phyloP scores from a whole-genome alignment of 345 rosid genomes.

The Sonneratia caseolaris region DNA sequence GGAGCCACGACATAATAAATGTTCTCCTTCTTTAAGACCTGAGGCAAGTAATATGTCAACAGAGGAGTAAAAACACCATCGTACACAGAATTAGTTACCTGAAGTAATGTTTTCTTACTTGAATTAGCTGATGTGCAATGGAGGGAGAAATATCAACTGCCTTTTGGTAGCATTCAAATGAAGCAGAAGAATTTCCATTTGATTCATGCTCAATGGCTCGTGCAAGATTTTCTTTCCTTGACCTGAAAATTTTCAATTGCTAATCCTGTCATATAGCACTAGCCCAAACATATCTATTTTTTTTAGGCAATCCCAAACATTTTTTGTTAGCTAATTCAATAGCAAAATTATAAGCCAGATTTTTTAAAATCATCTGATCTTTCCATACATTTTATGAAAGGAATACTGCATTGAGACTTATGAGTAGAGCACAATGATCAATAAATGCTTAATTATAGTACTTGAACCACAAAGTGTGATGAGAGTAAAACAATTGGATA shows the following conservation, averaged over 20 bases:
- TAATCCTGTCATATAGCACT: background rate
- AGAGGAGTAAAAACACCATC: constrained; percentile 6
- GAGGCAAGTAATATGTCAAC: constrained; percentile 21
- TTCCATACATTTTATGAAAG: background rate
- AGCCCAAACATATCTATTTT: background rate
- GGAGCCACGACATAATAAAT: constrained; percentile 80
- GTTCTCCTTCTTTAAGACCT: constrained; percentile 75
- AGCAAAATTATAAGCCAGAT: too few relatives aligned
- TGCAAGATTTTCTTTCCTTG: constrained; percentile 75
- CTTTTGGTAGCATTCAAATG: constrained; percentile 88
- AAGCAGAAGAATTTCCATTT: constrained; percentile 67
- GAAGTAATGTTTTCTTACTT: constrained; percentile 28
- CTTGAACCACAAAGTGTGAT: background rate
- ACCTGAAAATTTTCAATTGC: constrained; percentile 22
- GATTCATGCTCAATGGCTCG: constrained; percentile 83
- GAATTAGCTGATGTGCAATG: constrained; percentile 73
- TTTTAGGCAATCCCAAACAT: too few relatives aligned
- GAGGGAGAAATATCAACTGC: constrained; percentile 95
- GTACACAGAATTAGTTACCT: background rate
- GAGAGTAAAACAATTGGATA: too few relatives aligned
- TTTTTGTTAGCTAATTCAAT: too few relatives aligned
- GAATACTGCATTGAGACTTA: background rate
- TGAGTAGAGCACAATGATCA: background rate
- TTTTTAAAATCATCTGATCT: background rate
- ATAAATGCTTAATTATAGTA: background rate